A percentile compares a stretch with the other conserved stretches of the same genome.
Conservation (phyloP, 192 early-diverging fungal species). For the Hyaloraphidium curvatum region DNA sequence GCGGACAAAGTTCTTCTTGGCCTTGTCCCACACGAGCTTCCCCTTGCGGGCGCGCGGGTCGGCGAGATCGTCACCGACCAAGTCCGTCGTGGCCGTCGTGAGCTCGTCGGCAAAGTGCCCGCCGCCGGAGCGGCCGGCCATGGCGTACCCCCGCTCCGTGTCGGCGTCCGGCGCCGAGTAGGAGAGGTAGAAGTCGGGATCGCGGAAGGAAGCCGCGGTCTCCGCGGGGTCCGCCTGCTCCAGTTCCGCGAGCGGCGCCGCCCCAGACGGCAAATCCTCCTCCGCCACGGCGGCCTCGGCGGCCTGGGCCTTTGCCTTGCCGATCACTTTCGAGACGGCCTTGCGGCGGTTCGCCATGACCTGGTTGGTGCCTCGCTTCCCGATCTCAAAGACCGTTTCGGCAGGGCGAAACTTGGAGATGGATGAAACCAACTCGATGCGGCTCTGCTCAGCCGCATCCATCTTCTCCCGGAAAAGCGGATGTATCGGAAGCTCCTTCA, state of each 20-base stretch:
- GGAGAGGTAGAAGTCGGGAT: conserved; percentile 75
- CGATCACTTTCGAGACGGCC: background rate
- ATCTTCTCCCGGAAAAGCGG: conserved; percentile 39
- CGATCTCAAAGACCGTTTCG: conserved; percentile 80
- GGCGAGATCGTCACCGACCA: conserved; percentile 65
- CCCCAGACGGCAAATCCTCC: too few relatives aligned
- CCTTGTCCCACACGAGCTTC: conserved; percentile 70
- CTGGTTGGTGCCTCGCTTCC: conserved; percentile 48
- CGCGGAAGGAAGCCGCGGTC: conserved; percentile 24
- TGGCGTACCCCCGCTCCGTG: conserved; percentile 63
- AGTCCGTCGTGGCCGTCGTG: conserved; percentile 46
- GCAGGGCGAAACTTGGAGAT: conserved; percentile 2
- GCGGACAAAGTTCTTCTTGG: conserved; percentile 83
- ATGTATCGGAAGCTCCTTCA: conserved; percentile 58
- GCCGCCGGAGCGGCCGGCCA: too few relatives aligned
- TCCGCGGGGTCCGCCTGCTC: conserved; percentile 11
- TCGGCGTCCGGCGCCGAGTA: conserved; percentile 67
- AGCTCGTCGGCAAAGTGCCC: conserved; percentile 69
- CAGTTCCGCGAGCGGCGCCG: conserved; percentile 6
- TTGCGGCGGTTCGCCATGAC: conserved; percentile 25
- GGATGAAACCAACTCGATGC: background rate
- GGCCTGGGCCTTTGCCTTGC: conserved; percentile 7
- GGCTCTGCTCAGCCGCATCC: conserved; percentile 27
- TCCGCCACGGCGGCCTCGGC: conserved; percentile 2
- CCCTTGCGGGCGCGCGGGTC: conserved; percentile 28